phyloP scores from a whole-genome alignment of 805 yeast species.

The Schizosaccharomyces lindneri region DNA sequence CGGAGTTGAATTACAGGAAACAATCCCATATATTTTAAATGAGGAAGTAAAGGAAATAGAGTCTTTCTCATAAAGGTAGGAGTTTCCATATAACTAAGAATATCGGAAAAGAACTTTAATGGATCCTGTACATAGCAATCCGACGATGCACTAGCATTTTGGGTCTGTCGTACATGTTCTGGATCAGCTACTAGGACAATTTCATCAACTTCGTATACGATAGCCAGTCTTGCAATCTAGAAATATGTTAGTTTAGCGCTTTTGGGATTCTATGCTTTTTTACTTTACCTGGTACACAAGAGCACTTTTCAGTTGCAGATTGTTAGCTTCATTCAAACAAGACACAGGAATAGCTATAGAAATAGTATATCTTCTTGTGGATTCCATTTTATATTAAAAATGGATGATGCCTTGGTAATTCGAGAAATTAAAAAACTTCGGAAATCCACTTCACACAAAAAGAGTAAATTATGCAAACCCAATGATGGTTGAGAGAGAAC shows the following conservation, averaged over 20 bases:
- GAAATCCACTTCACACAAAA: too few relatives aligned
- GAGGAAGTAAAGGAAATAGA: conserved; percentile 1
- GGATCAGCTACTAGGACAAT: neutral
- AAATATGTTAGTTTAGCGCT: too few relatives aligned
- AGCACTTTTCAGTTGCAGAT: neutral
- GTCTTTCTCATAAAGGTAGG: neutral
- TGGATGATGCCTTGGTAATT: too few relatives aligned
- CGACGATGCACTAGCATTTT: neutral
- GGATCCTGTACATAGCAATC: neutral
- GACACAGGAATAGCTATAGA: neutral
- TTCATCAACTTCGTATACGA: neutral
- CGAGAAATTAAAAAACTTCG: too few relatives aligned
- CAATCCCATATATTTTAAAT: neutral
- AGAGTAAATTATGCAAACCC: too few relatives aligned
- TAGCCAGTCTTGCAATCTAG: neutral
- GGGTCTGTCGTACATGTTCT: neutral
- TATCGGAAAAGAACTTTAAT: neutral
- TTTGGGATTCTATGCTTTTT: neutral
- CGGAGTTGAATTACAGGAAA: neutral
- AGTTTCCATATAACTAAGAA: neutral
- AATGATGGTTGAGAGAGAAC: too few relatives aligned
- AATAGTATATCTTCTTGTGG: neutral
- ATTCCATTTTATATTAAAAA: neutral
- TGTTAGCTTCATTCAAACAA: neutral
- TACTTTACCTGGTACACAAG: neutral